These are phyloP conservation scores for Fraxinus quadrangulata DNA, from an alignment of 257 asterid species.

Conservation along the genomic window DNA sequence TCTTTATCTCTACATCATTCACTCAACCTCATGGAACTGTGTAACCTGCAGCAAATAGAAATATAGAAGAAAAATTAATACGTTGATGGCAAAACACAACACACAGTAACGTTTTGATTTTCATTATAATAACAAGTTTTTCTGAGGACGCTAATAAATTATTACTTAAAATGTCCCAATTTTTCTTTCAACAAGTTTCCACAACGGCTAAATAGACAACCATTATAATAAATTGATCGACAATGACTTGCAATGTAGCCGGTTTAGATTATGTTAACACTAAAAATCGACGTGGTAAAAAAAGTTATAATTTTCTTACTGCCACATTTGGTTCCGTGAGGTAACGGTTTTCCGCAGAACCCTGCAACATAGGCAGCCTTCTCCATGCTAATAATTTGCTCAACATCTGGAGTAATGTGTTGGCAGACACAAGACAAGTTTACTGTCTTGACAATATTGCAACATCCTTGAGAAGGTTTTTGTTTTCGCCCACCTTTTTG, in stretches of 20 bases:
- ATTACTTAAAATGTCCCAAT: too few relatives aligned
- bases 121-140: too few relatives aligned
- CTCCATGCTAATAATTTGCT: constrained; percentile 57
- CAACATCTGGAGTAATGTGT: constrained; percentile 43
- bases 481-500: constrained; percentile 44
- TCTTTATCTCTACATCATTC: background rate
- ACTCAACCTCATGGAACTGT: constrained; percentile 34
- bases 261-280: too few relatives aligned
- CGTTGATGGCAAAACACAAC: too few relatives aligned
- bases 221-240: background rate
- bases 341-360: constrained; percentile 52
- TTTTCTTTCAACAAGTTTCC: too few relatives aligned
- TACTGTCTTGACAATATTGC: constrained; percentile 40
- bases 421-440: constrained; percentile 56
- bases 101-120: too few relatives aligned
- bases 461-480: constrained; percentile 53
- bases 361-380: constrained; percentile 53
- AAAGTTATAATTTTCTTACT: constrained; percentile 30
- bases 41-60: constrained; percentile 42
- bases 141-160: too few relatives aligned
- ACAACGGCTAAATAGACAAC: too few relatives aligned
- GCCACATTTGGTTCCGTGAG: constrained; percentile 66
- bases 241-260: too few relatives aligned
- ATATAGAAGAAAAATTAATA: background rate
- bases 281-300: too few relatives aligned